phyloP scores from a whole-genome alignment of 495 filamentous ascomycete genomes.

The Parachaetomium inaequale region DNA sequence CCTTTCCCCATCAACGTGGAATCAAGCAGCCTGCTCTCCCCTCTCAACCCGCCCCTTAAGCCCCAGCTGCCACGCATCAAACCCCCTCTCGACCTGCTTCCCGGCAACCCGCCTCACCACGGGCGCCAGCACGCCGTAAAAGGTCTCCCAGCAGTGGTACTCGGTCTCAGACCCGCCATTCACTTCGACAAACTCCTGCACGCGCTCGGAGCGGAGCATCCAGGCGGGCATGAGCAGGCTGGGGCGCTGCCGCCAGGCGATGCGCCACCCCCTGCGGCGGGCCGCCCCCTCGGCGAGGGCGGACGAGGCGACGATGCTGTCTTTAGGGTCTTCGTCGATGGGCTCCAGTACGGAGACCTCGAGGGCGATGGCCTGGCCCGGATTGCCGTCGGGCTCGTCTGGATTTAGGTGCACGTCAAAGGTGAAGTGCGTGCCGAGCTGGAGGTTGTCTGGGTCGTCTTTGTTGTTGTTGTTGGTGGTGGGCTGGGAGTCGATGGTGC shows the following conservation, averaged over 20 bases:
- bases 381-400: background rate
- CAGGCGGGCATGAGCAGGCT: slow-evolving; percentile 21
- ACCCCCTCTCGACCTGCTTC: slow-evolving; percentile 27
- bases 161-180: slow-evolving; percentile 10
- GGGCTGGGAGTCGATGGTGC: slow-evolving; percentile 26
- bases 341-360: slow-evolving; percentile 33
- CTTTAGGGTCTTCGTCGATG: slow-evolving; percentile 21
- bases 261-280: slow-evolving; percentile 27
- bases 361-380: slow-evolving; percentile 14
- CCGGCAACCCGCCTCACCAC: slow-evolving; percentile 23
- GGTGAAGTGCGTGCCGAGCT: slow-evolving; percentile 30
- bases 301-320: background rate
- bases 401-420: slow-evolving; percentile 34
- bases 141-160: slow-evolving; percentile 43
- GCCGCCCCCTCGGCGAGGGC: background rate
- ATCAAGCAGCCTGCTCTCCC: background rate
- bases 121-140: slow-evolving; percentile 34
- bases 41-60: slow-evolving; percentile 33
- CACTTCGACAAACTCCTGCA: slow-evolving; percentile 38
- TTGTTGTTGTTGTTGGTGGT: background rate
- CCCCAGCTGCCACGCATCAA: slow-evolving; percentile 33
- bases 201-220: slow-evolving; percentile 36
- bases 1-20: background rate
- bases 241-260: slow-evolving; percentile 30
- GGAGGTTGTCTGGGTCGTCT: slow-evolving; percentile 16